Percentiles rank a stretch among this genome's conserved stretches.
Evolutionary conservation across 805 yeast species (phyloP).

Genomic region (Komagataella pseudopastoris): DNA sequence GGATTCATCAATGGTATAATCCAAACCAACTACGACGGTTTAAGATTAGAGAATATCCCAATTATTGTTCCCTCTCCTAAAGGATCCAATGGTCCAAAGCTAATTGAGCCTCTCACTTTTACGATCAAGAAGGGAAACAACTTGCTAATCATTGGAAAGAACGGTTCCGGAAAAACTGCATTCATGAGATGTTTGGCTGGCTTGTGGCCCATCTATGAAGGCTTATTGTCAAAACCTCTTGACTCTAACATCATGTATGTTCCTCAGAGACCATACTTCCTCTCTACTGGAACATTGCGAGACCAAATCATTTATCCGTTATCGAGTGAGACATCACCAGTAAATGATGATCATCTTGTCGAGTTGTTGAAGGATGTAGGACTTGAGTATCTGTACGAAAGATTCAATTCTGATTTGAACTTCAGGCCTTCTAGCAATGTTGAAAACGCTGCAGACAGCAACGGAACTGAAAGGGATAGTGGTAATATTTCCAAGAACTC

Average conservation of each 20-base stretch:
- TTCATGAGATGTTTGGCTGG: conserved; percentile 77
- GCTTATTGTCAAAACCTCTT: conserved; percentile 68
- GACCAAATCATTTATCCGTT: conserved; percentile 87
- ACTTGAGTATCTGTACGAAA: conserved; percentile 62
- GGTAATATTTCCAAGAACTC: conserved; percentile 10
- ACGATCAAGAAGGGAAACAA: conserved; percentile 52
- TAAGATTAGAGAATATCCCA: conserved; percentile 72
- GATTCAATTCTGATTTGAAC: conserved; percentile 41
- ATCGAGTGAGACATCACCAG: conserved; percentile 46
- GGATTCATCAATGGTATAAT: conserved; percentile 63
- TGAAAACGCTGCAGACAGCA: conserved; percentile 1
- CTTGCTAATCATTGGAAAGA: conserved; percentile 70
- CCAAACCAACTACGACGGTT: conserved; percentile 65
- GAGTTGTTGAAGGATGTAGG: conserved; percentile 63
- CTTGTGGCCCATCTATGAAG: conserved; percentile 82
- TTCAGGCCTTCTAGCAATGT: conserved; percentile 19
- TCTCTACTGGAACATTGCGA: conserved; percentile 63
- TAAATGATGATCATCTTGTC: conserved; percentile 54
- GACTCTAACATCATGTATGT: conserved; percentile 58
- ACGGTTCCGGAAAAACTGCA: conserved; percentile 85
- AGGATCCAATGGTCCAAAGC: conserved; percentile 44
- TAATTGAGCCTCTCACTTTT: conserved; percentile 51
- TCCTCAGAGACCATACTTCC: conserved; percentile 80
- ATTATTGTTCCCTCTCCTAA: conserved; percentile 60
- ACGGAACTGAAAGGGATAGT: conserved; percentile 9